phyloP scores from a whole-genome alignment of 768 basidiomycete species.

The Phaeolepiota aurea region DNA sequence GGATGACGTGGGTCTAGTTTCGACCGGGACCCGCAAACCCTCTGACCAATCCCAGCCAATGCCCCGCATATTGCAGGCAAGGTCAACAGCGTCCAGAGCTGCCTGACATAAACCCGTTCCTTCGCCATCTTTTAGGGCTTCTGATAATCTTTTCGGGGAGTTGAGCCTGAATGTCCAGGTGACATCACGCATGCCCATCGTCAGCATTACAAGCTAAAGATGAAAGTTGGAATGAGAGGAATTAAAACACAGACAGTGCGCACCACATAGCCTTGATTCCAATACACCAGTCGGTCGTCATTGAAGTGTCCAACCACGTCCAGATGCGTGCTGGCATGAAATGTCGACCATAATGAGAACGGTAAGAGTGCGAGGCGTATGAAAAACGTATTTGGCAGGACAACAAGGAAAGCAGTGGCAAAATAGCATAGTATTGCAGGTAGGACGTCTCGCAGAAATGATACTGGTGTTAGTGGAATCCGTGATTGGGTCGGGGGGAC shows the following conservation, averaged over 20 bases:
- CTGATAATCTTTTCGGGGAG: background rate
- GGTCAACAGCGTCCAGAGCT: conserved; percentile 37
- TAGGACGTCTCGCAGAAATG: conserved; percentile 26
- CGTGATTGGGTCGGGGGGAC: background rate
- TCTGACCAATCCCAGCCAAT: conserved; percentile 54
- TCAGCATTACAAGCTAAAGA: background rate
- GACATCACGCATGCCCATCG: background rate
- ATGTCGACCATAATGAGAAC: conserved; percentile 33
- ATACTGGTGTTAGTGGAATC: conserved; percentile 20
- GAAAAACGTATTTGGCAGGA: conserved; percentile 32
- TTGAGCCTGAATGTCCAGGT: background rate
- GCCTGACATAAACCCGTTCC: conserved; percentile 7
- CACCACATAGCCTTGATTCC: conserved; percentile 40
- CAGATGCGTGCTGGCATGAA: conserved; percentile 32
- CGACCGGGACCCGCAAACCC: conserved; percentile 29
- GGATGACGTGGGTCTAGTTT: conserved; percentile 30
- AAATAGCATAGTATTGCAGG: conserved; percentile 39
- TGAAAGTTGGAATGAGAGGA: background rate
- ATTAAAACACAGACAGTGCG: conserved; percentile 10
- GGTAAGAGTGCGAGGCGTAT: conserved; percentile 42
- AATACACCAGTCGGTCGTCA: conserved; percentile 25
- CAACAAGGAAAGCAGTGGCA: conserved; percentile 43
- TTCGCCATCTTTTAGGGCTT: background rate
- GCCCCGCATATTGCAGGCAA: conserved; percentile 45
- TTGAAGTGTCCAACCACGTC: conserved; percentile 27